Base-by-base conservation (phyloP, 306 rosid species). In the Fragaria vesca region DNA sequence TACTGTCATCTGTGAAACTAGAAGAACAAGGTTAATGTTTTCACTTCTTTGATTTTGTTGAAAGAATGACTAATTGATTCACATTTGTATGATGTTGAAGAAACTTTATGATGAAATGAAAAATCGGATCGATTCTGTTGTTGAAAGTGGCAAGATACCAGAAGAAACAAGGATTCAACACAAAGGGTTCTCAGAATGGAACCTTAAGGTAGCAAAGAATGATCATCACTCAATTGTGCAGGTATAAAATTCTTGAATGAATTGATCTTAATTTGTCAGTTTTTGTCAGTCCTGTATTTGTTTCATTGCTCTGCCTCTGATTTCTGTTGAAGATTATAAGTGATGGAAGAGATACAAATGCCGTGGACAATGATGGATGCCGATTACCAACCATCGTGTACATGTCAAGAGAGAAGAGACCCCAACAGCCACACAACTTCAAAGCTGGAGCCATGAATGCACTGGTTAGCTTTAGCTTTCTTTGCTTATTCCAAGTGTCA, bases 381-480 rank as follows among this genome's bases (percentile, higher is more conserved):
- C 82, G 42, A 74, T 71, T 89, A 50, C 92, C 93, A 20, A 89
- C 78, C 0, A 28, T 90, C 1, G 97, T 90, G 26, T 93, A 93
- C 77, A 24, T 89, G 91, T 85, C 96, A 47, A 76, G 96, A 12
- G 96, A 93, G 76, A 90, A 93, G 80, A 77, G 90, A 81, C 90
- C 90, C 17, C 69, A 81, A 1, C 82, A 50, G 42, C 93, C 86
- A 26, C 97, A 90, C 82, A 66, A 90, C 75, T 92, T 90, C 85
- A 92, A 92, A 88, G 97, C 93, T 10, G 96, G 97, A 76, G 93
- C 97, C 36, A 38, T 86, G 80, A 93, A 93, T 86, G 84, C 96
- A 48, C 72, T 89, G 71, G 97, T 88, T 68, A 81, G 71, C 78
- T 8, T 32, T 50, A 71, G 21, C 57, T 43, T 65, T 13, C 50